Conservation (phyloP, 306 rosid species). For the Benincasa hispida region DNA sequence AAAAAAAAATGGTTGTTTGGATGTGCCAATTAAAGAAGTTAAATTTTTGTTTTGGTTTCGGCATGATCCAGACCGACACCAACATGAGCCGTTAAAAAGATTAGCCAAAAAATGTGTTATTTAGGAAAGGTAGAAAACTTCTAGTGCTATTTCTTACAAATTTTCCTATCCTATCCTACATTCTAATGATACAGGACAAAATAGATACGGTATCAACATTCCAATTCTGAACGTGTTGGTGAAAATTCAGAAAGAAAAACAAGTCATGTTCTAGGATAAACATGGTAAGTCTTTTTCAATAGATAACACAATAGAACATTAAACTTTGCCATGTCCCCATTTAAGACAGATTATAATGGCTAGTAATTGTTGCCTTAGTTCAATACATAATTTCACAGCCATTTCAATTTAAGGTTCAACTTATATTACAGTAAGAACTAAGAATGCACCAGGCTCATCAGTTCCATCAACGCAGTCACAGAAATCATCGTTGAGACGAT, state of each 20-base stretch:
- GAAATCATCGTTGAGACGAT: conserved; percentile 72
- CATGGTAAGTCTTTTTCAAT: background rate
- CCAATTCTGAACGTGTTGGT: background rate
- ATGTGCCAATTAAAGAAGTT: too few relatives aligned
- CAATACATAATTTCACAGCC: background rate
- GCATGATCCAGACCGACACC: too few relatives aligned
- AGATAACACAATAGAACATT: background rate
- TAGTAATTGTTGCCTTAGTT: background rate
- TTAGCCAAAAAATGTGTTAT: too few relatives aligned
- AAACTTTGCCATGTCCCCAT: background rate
- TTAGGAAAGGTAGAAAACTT: too few relatives aligned
- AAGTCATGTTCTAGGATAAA: background rate
- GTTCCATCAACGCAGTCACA: conserved; percentile 89
- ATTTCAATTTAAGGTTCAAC: background rate
- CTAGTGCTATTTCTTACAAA: too few relatives aligned
- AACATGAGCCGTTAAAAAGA: too few relatives aligned
- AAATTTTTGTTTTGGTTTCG: too few relatives aligned
- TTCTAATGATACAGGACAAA: background rate
- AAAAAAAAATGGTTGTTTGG: too few relatives aligned
- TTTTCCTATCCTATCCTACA: background rate
- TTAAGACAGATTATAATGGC: background rate
- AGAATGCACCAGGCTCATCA: conserved; percentile 58
- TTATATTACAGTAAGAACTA: background rate
- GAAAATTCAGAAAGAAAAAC: background rate
- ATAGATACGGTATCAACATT: background rate